Evolutionary conservation across 2,329 filamentous ascomycete species (phyloP), one percentile per base, ranked within the genome.

Genomic region (Arthrocladium fulminans): DNA sequence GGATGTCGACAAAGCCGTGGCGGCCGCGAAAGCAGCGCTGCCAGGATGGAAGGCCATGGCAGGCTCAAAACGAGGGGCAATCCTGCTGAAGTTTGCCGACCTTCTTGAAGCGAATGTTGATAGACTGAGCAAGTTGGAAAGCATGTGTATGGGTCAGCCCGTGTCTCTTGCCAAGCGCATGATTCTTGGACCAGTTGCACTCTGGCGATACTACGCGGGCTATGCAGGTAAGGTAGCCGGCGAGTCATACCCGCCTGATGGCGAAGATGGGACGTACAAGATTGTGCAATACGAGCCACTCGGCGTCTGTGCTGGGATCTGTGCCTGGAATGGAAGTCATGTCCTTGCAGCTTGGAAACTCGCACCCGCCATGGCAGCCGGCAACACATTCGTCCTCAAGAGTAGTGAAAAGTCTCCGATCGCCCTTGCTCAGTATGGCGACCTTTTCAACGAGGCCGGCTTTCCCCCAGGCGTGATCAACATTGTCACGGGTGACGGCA

Each of bases 351-450:
- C 61, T 23, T 59, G 65, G 60, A 74, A 73, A 52, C 49, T 64
- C 9, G 69, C 63, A 19, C 71, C 68, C 1, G 67, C 67, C 10
- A 57, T 73, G n/a, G 67, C 68, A 2, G 64, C 67, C 1, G 71
- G 70, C 12, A 73, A 73, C 54, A 65, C 61, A 23, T 63, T 71
- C 37, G 67, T 73, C 48, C 58, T 72, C 50, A 73, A 73, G 55
- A 61, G 69, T 1, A 67, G 64, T 3, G 70, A 73, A 52, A 69
- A 70, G 50, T 65, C 68, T 1, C 71, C 71, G 1, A 59, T 70
- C 7, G 60, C 55, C 1, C 56, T 62, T 0, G 57, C 70, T 5
- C 61, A 61, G 0, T 54, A 71, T 2, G 70, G 64, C 0, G 54
- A 55, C 2, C 53, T 73, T 15, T 61, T 68, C 48, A 57, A 59